Base-by-base conservation (phyloP, 2,329 filamentous ascomycete species). In the Fusarium keratoplasticum region DNA sequence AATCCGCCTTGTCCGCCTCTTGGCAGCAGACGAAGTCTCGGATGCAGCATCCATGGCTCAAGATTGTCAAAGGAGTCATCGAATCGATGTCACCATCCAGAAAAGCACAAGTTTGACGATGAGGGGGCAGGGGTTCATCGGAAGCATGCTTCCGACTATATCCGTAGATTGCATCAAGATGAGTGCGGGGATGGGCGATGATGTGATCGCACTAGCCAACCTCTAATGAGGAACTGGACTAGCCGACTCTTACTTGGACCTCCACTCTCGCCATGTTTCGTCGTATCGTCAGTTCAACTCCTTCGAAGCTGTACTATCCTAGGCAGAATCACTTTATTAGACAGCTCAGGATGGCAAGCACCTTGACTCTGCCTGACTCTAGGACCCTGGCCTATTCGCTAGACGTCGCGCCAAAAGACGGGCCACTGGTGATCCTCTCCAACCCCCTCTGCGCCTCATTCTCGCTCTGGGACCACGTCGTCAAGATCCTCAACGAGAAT, bases 401-500 rank as follows among this genome's bases (percentile, higher is more conserved):
- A 16, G 79, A 81, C 47, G 61, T 71, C 1, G 58, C 72, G 13
- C 76, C 75, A 6, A 35, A 74, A 14, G 66, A 76, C 14, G 76
- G 74, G 13, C 81, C 82, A 18, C 62, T 83, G 27, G 75, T 86
- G 18, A 66, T 86, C 3, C 76, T 86, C 6, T 80, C 84, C 42
- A 86, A 85, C 66, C 80, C 84, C 0, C 80, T 87, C 18, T 78
- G 79, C 63, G 78, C 83, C 11, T 80, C 83, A 13, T 77, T 82
- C 44, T 64, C 72, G 4, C 74, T 80, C 5, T 87, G 84, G 84
- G 85, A 86, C 64, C 79, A 77, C 42, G 79, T 86, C 10, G 80
- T 84, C 40, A 73, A 78, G 14, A 61, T 76, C 11, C 75, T 86
- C 52, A 79, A 81, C 52, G 67, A 71, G 1, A 73, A 77, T 36